A percentile compares a stretch with the other conserved stretches of the same genome.
Evolutionary conservation across 257 asterid species (phyloP).

Genomic region (Gentiana dahurica): DNA sequence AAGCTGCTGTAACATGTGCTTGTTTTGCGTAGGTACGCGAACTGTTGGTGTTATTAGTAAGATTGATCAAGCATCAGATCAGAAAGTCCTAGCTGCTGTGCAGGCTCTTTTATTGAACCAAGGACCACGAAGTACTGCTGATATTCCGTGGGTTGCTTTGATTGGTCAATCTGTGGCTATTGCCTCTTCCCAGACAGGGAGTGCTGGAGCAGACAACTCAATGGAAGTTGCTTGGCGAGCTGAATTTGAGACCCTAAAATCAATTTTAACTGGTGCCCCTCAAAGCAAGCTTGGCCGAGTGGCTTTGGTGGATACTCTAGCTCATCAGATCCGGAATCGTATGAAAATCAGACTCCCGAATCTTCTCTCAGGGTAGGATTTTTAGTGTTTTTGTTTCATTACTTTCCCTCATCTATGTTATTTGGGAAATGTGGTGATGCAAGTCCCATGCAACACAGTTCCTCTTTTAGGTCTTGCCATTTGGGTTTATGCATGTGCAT

Average conservation of each 20-base stretch:
- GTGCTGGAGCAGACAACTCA: constrained; percentile 68
- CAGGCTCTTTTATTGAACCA: constrained; percentile 84
- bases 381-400: background rate
- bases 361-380: constrained; percentile 71
- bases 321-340: constrained; percentile 84
- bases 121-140: constrained; percentile 93
- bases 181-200: constrained; percentile 87
- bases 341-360: constrained; percentile 90
- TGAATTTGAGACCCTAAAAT: constrained; percentile 84
- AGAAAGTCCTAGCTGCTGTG: constrained; percentile 86
- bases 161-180: constrained; percentile 94
- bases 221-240: constrained; percentile 96
- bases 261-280: constrained; percentile 79
- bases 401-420: background rate
- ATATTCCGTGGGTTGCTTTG: constrained; percentile 97
- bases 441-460: background rate
- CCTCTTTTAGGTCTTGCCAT: background rate
- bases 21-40: constrained; percentile 53
- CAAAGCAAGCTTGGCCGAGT: constrained; percentile 92
- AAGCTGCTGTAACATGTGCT: constrained; percentile 1
- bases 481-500: background rate
- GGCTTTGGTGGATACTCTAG: constrained; percentile 89
- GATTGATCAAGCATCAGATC: constrained; percentile 90
- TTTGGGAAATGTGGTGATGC: background rate
- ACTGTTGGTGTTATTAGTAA: constrained; percentile 92